Evolutionary conservation across 208 protist genomes (phyloP).

Genomic region (Herpetomonas tarakana): DNA sequence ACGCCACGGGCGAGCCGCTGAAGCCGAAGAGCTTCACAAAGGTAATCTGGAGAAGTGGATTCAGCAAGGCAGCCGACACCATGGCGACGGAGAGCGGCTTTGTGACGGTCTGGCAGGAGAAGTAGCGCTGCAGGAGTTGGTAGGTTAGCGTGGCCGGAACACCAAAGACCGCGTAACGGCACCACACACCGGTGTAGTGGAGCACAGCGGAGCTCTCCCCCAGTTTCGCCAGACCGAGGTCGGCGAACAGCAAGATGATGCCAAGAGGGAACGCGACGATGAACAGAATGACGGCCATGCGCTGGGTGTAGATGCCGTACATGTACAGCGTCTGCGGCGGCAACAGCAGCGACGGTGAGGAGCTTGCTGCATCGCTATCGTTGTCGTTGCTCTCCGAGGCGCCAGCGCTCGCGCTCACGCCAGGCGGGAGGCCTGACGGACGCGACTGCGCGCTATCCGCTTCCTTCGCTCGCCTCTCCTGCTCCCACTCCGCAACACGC

Average conservation of each 20-base stretch:
- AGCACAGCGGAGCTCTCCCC: slow-evolving; percentile 45
- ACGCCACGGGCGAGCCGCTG: slow-evolving; percentile 67
- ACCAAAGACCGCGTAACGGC: slow-evolving; percentile 63
- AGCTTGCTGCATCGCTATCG: neutral
- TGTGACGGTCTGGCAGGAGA: slow-evolving; percentile 77
- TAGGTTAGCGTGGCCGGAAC: slow-evolving; percentile 51
- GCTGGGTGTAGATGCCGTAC: slow-evolving; percentile 80
- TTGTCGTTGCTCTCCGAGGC: neutral
- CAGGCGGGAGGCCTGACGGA: neutral
- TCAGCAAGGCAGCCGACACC: slow-evolving; percentile 43
- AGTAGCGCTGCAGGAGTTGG: slow-evolving; percentile 78
- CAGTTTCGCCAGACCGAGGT: slow-evolving; percentile 35
- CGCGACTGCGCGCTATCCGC: neutral
- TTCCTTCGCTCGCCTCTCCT: neutral
- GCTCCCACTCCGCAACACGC: slow-evolving; percentile 1
- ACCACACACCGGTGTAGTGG: slow-evolving; percentile 72
- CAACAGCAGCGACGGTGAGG: neutral
- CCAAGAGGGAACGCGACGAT: slow-evolving; percentile 63
- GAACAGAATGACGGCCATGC: slow-evolving; percentile 77
- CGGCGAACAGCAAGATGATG: slow-evolving; percentile 59
- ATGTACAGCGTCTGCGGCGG: slow-evolving; percentile 46
- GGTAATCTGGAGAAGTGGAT: slow-evolving; percentile 59
- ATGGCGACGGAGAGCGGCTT: slow-evolving; percentile 70
- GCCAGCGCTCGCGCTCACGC: neutral
- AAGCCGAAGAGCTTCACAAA: slow-evolving; percentile 77